phyloP scores from a whole-genome alignment of 768 basidiomycete species.

The Suillus alpinus region DNA sequence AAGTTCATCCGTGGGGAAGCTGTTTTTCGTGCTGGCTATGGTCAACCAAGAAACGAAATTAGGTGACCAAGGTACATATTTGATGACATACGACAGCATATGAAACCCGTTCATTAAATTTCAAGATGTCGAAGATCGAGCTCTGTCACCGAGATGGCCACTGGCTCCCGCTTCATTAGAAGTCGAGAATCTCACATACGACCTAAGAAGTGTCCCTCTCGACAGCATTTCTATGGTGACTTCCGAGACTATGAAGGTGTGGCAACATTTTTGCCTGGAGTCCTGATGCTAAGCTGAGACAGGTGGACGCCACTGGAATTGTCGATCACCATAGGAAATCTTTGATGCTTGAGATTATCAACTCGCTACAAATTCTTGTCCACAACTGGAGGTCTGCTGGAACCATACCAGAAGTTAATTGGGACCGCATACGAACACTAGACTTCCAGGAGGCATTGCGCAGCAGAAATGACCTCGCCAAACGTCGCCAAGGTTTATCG shows the following conservation, averaged over 20 bases:
- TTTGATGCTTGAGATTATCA: slow-evolving; percentile 55
- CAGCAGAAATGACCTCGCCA: slow-evolving; percentile 48
- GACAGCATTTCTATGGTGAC: slow-evolving; percentile 78
- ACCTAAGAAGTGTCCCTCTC: slow-evolving; percentile 61
- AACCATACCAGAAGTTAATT: slow-evolving; percentile 74
- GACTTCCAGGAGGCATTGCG: slow-evolving; percentile 88
- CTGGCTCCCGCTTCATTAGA: slow-evolving; percentile 46
- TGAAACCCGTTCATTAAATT: neutral
- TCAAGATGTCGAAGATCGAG: slow-evolving; percentile 55
- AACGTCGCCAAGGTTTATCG: slow-evolving; percentile 38
- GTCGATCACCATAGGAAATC: slow-evolving; percentile 63
- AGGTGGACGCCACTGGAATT: slow-evolving; percentile 74
- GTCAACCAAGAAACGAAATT: slow-evolving; percentile 63
- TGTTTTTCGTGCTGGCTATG: slow-evolving; percentile 70
- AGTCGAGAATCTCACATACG: slow-evolving; percentile 58
- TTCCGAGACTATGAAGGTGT: slow-evolving; percentile 66
- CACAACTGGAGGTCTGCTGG: slow-evolving; percentile 53
- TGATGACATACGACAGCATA: neutral
- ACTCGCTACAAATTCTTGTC: slow-evolving; percentile 47
- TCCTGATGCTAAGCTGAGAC: slow-evolving; percentile 6
- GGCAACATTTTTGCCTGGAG: slow-evolving; percentile 7
- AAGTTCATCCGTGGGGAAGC: slow-evolving; percentile 45
- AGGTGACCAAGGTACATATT: slow-evolving; percentile 45
- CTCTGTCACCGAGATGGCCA: slow-evolving; percentile 79
- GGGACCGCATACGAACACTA: slow-evolving; percentile 76